These are phyloP conservation scores for Daldinia bambusicola DNA, from an alignment of 495 filamentous ascomycete genomes.

Conservation along the genomic window DNA sequence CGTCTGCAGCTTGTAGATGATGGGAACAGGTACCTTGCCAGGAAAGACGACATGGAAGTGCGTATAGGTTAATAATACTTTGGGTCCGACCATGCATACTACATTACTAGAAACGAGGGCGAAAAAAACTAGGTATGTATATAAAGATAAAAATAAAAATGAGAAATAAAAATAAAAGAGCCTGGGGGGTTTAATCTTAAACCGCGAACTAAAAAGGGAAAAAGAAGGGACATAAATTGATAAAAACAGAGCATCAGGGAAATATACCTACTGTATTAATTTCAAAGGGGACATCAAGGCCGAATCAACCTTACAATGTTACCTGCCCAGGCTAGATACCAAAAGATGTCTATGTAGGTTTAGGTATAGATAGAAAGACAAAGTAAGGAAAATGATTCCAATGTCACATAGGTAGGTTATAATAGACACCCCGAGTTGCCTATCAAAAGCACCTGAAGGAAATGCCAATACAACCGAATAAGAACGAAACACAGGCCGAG, in stretches of 20 bases:
- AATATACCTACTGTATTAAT: slow-evolving; percentile 24
- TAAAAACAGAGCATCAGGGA: slow-evolving; percentile 22
- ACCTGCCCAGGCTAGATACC: slow-evolving; percentile 36
- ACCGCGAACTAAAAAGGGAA: slow-evolving; percentile 26
- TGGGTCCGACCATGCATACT: slow-evolving; percentile 36
- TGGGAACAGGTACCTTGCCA: slow-evolving; percentile 40
- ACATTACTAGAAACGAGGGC: slow-evolving; percentile 11
- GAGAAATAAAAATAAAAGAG: slow-evolving; percentile 10
- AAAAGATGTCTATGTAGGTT: not conserved
- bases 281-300: slow-evolving; percentile 33
- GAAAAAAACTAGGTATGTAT: no score
- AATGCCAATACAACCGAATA: slow-evolving; percentile 35
- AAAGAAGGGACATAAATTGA: slow-evolving; percentile 25
- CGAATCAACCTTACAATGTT: slow-evolving; percentile 35
- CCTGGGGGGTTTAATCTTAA: slow-evolving; percentile 7
- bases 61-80: slow-evolving; percentile 16
- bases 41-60: slow-evolving; percentile 10
- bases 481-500: slow-evolving; percentile 34
- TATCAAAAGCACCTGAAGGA: slow-evolving; percentile 30
- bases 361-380: not conserved
- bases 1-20: slow-evolving; percentile 44
- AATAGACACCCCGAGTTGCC: slow-evolving; percentile 16
- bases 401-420: slow-evolving; percentile 27
- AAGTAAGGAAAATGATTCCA: slow-evolving; percentile 13
- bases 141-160: slow-evolving; percentile 14